Conservation (phyloP, 306 rosid genomes). For the Phaseolus lunatus region DNA sequence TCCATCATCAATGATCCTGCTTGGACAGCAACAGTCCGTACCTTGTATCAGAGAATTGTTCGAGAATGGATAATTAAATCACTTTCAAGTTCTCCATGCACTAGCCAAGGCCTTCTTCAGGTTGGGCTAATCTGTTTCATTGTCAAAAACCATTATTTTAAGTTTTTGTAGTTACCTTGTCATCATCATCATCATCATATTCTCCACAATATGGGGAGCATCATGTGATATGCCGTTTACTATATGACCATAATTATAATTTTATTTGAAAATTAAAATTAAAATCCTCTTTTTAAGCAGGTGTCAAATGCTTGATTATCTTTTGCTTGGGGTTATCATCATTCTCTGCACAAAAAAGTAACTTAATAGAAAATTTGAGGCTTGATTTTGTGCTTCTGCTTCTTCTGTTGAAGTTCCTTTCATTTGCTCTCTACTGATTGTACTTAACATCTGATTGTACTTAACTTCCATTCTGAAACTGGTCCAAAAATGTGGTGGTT, state of each 20-base stretch:
- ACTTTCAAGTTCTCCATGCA: constrained; percentile 93
- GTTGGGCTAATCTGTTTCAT: constrained; percentile 56
- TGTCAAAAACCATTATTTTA: constrained; percentile 19
- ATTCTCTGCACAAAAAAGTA: not conserved
- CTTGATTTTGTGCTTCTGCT: constrained; percentile 20
- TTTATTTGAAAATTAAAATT: constrained; percentile 19
- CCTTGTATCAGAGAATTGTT: constrained; percentile 88
- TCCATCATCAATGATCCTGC: constrained; percentile 88
- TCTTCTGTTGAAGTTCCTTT: constrained; percentile 21
- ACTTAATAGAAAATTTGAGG: not conserved
- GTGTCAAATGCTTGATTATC: constrained; percentile 5
- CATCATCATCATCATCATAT: not conserved
- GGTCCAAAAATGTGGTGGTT: constrained; percentile 5
- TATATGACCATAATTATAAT: constrained; percentile 1
- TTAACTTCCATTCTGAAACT: constrained; percentile 24
- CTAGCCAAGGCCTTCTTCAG: constrained; percentile 99
- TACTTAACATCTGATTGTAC: constrained; percentile 25
- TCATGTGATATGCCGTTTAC: constrained; percentile 28
- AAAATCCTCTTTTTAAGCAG: constrained; percentile 14
- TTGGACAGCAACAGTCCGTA: constrained; percentile 83
- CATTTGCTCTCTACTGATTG: not conserved
- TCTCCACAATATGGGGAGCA: constrained; percentile 6
- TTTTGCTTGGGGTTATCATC: not conserved
- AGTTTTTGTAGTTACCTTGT: constrained; percentile 25
- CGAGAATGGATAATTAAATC: constrained; percentile 96